Base-by-base conservation (phyloP, 495 filamentous ascomycete species). In the Lasiosphaeriaceae sp. region DNA sequence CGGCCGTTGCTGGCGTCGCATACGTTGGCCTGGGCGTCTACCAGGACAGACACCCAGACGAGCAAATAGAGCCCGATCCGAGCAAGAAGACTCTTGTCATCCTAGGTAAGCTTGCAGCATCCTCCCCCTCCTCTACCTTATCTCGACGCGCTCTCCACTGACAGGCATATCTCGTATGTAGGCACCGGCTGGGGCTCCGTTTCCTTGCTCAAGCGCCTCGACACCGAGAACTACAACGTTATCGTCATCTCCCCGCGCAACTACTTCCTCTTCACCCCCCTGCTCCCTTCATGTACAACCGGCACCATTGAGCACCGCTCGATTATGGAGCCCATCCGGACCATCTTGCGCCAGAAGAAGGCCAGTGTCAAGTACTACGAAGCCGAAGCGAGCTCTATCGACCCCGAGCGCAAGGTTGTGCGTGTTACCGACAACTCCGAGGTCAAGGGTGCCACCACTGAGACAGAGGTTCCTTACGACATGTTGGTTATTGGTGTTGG, bases 201-300 rank as follows among this genome's bases (percentile, higher is more conserved):
- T 57, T 94, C 92, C 55, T 86, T 99, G 39, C 83, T 99, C 59
- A 99, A 99, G 85, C 96, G 93, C 68, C 85, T 98, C 66, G 95
- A 98, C 71, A 96, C 94, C 47, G 87, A 93, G 66, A 95, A 97
- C 81, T 98, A 96, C 82, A 97, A 97, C 76, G 94, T 98, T 69
- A 74, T 96, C 74, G 90, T 98, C 62, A 88, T 91, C 71, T 97
- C 93, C 43, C 94, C 94, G 54, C 90, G 94, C 64, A 97, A 97
- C 76, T 99, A 94, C 83, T 99, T 99, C 86, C 88, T 99, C 56
- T 99, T 97, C 82, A 99, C 95, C 17, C 94, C 94, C 43, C 84
- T 99, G 46, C 83, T 99, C 43, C 94, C 94, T 51, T 96, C 91
- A 69, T 97, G 95, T 75, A 97, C 94, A 22, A 96, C 90, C 50